Conservation (phyloP, 805 yeast genomes). For the Jamesozyma hellenica region DNA sequence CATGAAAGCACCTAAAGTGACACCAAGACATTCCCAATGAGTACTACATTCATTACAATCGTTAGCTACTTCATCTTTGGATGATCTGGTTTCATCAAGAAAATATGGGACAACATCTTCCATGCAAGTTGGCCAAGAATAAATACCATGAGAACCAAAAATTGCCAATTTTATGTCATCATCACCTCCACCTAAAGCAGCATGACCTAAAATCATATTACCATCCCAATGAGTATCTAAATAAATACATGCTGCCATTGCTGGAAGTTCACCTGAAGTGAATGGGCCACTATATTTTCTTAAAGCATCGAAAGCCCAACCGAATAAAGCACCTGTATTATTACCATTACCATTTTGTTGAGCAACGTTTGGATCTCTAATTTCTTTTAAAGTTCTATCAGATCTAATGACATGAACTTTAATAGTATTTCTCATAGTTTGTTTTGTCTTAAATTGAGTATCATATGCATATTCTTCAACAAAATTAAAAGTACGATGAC, state of each 20-base stretch:
- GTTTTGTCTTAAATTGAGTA: conserved; percentile 37
- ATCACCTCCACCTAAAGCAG: conserved; percentile 88
- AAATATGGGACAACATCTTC: conserved; percentile 62
- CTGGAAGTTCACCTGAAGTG: conserved; percentile 36
- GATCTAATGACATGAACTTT: conserved; percentile 71
- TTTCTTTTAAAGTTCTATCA: conserved; percentile 55
- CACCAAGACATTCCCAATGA: conserved; percentile 79
- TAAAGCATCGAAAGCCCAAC: conserved; percentile 71
- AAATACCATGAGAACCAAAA: conserved; percentile 87
- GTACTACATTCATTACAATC: conserved; percentile 79
- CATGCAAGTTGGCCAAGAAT: conserved; percentile 82
- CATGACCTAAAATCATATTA: conserved; percentile 61
- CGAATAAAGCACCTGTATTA: conserved; percentile 66
- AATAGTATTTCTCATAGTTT: conserved; percentile 44
- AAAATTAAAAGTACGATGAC: conserved; percentile 67
- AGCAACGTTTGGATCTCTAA: conserved; percentile 70
- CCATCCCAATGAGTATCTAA: conserved; percentile 81
- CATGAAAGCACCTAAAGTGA: conserved; percentile 87
- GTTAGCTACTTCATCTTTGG: conserved; percentile 71
- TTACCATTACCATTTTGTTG: conserved; percentile 74
- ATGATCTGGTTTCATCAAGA: conserved; percentile 58
- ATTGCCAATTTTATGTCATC: conserved; percentile 68
- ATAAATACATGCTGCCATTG: conserved; percentile 76
- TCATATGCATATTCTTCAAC: conserved; percentile 52
- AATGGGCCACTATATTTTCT: conserved; percentile 47